phyloP scores from a whole-genome alignment of 768 basidiomycete species.

The Pisolithus orientalis region DNA sequence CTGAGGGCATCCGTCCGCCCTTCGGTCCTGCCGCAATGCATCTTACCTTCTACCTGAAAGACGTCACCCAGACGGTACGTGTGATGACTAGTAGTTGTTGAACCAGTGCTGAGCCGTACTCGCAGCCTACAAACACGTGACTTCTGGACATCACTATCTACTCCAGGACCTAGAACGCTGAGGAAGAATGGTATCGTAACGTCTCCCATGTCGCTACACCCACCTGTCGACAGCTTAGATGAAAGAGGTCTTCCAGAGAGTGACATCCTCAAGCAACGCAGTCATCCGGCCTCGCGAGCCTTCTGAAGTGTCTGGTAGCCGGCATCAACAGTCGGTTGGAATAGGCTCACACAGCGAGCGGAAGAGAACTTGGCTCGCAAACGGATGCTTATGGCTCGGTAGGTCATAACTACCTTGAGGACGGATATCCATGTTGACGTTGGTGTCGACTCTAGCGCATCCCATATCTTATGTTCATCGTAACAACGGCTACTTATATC shows the following conservation, averaged over 20 bases:
- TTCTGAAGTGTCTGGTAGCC: conserved; percentile 29
- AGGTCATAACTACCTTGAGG: conserved; percentile 21
- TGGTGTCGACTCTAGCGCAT: conserved; percentile 33
- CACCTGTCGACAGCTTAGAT: background rate
- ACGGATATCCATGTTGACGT: conserved; percentile 34
- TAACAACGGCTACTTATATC: no score
- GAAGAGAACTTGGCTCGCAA: no score
- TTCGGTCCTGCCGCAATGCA: conserved; percentile 50
- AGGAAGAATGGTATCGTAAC: conserved; percentile 70
- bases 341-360: no score
- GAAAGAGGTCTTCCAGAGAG: conserved; percentile 2
- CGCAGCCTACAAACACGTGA: conserved; percentile 24
- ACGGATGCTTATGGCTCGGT: conserved; percentile 25
- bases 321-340: conserved; percentile 20
- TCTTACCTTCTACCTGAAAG: no score
- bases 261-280: conserved; percentile 14
- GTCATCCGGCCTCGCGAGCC: conserved; percentile 58
- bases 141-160: conserved; percentile 31
- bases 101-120: conserved; percentile 60
- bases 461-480: conserved; percentile 12
- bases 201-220: conserved; percentile 23
- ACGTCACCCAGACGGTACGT: no score
- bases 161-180: conserved; percentile 60
- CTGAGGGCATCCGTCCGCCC: conserved; percentile 66
- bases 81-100: conserved; percentile 72